phyloP scores from a whole-genome alignment of 495 filamentous ascomycete genomes.

The Terfezia claveryi region DNA sequence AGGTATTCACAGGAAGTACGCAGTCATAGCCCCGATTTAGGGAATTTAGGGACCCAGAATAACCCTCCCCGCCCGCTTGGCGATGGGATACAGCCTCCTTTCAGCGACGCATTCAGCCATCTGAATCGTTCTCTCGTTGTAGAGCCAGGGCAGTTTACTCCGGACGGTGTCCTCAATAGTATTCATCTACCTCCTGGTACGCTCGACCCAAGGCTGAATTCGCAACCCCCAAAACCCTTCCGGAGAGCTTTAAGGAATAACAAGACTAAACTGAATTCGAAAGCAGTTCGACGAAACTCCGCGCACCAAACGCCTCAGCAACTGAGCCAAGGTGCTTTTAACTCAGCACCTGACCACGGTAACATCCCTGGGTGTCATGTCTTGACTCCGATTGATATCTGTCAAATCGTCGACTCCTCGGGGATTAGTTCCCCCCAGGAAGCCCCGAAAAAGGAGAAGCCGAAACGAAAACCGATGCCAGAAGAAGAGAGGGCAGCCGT shows the following conservation, averaged over 20 bases:
- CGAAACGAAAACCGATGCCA: neutral
- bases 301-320: neutral
- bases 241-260: neutral
- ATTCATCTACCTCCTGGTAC: neutral
- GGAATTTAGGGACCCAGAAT: neutral
- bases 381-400: neutral
- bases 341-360: neutral
- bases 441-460: neutral
- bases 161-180: neutral
- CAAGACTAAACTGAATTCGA: neutral
- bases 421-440: neutral
- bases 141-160: neutral
- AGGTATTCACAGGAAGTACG: neutral
- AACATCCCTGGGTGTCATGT: neutral
- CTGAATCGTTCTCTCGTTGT: neutral
- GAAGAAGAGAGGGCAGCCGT: slow-evolving; percentile 12
- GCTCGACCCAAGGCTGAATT: neutral
- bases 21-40: neutral
- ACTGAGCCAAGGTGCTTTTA: neutral
- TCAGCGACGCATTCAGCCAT: neutral
- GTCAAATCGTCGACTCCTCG: neutral
- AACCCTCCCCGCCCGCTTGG: neutral
- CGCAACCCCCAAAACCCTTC: neutral
- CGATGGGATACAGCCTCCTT: neutral
- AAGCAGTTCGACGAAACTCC: neutral